Percentiles rank a stretch among this genome's conserved stretches.
These are phyloP conservation scores for Cryptosporidium parvum DNA, from an alignment of 169 alveolate species.

Conservation along the genomic window DNA sequence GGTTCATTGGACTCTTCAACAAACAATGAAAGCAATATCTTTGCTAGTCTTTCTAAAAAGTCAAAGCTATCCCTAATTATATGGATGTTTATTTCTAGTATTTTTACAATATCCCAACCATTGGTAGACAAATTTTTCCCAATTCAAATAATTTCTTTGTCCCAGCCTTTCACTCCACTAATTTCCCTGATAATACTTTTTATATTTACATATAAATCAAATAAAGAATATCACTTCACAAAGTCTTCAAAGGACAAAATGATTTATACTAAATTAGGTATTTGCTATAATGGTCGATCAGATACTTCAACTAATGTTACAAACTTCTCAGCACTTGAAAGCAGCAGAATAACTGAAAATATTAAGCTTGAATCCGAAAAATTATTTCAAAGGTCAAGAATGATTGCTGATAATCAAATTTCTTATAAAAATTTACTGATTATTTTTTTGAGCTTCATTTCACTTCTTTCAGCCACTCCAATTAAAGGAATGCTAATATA, in stretches of 20 bases:
- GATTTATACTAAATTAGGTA: neutral
- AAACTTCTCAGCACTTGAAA: neutral
- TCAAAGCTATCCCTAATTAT: conserved; percentile 3
- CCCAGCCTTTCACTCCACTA: conserved; percentile 44
- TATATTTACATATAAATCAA: conserved; percentile 1
- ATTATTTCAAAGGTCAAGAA: conserved; percentile 4
- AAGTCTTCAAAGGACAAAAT: neutral
- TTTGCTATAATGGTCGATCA: neutral
- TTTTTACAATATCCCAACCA: conserved; percentile 49
- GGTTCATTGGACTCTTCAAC: neutral
- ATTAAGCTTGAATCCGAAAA: conserved; percentile 36
- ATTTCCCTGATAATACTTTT: conserved; percentile 18
- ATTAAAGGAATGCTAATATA: conserved; percentile 5
- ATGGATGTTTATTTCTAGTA: conserved; percentile 67
- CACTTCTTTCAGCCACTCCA: conserved; percentile 41
- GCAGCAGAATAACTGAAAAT: neutral
- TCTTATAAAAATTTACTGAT: conserved; percentile 7
- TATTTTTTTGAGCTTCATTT: conserved; percentile 21
- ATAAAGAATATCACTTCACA: neutral
- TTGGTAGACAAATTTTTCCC: conserved; percentile 17
- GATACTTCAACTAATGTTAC: neutral
- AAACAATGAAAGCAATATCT: neutral
- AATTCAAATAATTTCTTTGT: conserved; percentile 24
- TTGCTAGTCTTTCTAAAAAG: conserved; percentile 7
- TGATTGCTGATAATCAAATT: conserved; percentile 21